These are phyloP conservation scores for Ottelia alismoides DNA, from an alignment of 106 monocot genomes.

Conservation along the genomic window DNA sequence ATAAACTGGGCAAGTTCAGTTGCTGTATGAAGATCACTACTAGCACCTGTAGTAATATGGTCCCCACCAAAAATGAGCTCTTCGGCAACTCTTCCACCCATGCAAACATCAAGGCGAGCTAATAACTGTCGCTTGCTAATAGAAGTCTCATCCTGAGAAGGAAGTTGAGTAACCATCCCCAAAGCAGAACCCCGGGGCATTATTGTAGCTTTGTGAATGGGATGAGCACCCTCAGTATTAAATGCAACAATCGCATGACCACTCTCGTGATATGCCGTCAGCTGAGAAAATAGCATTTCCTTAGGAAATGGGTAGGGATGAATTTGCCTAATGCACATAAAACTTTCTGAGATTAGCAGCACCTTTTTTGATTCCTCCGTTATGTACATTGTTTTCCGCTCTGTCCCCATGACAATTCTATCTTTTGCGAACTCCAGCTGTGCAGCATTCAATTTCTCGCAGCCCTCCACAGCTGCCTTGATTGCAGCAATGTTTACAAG, in stretches of 20 bases:
- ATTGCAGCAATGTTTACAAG: conserved; percentile 96
- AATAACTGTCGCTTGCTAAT: conserved; percentile 85
- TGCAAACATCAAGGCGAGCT: conserved; percentile 95
- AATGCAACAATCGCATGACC: conserved; percentile 91
- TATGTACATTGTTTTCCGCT: conserved; percentile 82
- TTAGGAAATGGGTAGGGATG: no score
- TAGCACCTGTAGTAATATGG: conserved; percentile 80
- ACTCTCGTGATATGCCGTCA: conserved; percentile 97
- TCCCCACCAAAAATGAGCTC: conserved; percentile 94
- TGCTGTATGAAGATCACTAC: conserved; percentile 72
- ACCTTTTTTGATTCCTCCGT: conserved; percentile 95
- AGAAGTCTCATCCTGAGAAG: conserved; percentile 89
- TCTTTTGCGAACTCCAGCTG: conserved; percentile 94
- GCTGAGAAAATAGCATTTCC: conserved; percentile 31
- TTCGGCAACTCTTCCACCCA: conserved; percentile 99
- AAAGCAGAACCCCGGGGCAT: conserved; percentile 87
- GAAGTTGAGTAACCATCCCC: conserved; percentile 97
- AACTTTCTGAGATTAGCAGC: not conserved
- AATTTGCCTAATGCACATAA: not conserved
- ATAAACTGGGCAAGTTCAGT: conserved; percentile 94
- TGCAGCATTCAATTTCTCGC: conserved; percentile 43
- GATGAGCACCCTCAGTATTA: conserved; percentile 91
- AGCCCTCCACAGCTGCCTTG: conserved; percentile 94
- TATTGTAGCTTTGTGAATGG: conserved; percentile 94
- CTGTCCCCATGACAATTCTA: conserved; percentile 94